Conservation (phyloP, 179 eudicot genomes). For the Gypsophila paniculata region DNA sequence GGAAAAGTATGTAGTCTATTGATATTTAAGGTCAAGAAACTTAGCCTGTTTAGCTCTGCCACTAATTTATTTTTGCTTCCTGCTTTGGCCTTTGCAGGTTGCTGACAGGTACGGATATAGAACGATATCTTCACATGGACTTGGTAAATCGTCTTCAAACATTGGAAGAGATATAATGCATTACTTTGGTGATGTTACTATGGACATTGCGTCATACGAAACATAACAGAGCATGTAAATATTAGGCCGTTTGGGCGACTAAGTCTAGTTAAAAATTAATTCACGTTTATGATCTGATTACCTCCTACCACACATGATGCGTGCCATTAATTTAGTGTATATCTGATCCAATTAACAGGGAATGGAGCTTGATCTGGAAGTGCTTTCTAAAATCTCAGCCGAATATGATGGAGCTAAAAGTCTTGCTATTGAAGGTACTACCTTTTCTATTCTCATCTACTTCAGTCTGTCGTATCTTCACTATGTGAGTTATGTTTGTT, state of each 20-base stretch:
- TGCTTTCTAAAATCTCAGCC: constrained; percentile 45
- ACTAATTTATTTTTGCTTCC: constrained; percentile 17
- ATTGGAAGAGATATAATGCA: neutral
- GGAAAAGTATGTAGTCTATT: constrained; percentile 44
- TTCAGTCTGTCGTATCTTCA: neutral
- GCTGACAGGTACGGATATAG: constrained; percentile 43
- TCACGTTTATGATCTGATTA: no score
- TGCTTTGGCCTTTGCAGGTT: constrained; percentile 40
- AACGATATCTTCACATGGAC: constrained; percentile 64
- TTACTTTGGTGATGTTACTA: neutral
- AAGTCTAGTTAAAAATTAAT: neutral
- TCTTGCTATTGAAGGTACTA: constrained; percentile 58
- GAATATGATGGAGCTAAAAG: constrained; percentile 70
- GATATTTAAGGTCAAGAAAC: neutral
- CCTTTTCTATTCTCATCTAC: neutral
- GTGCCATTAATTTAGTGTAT: neutral
- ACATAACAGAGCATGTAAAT: neutral
- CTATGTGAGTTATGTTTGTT: neutral
- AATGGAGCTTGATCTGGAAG: constrained; percentile 60
- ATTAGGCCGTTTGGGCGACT: neutral
- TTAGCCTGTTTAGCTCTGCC: constrained; percentile 13
- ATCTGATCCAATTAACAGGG: constrained; percentile 40
- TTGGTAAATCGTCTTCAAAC: constrained; percentile 39
- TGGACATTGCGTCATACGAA: neutral
- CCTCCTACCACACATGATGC: neutral